Conservation (phyloP, 176 grass and related monocot species). For the Carex cristatella region DNA sequence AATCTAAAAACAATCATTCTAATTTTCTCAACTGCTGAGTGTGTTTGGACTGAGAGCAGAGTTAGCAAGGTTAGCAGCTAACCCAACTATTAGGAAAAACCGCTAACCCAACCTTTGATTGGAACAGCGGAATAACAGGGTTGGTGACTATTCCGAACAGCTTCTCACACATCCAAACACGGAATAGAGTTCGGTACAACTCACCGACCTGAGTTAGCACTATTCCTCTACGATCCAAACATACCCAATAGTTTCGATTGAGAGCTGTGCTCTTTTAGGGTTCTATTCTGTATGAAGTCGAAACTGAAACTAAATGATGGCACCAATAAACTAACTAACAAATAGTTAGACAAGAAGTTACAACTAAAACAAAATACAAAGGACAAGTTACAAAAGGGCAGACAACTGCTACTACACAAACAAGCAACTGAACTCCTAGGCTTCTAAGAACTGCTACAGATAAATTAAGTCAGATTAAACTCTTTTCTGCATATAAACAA, state of each 20-base stretch:
- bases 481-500: conserved; percentile 17
- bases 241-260: no score
- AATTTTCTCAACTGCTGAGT: background rate
- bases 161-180: no score
- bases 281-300: background rate
- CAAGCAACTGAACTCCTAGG: background rate
- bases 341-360: conserved; percentile 18
- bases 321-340: background rate
- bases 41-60: no score
- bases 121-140: no score
- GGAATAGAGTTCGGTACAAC: no score
- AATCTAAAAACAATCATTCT: background rate
- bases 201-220: no score
- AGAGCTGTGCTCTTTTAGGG: background rate
- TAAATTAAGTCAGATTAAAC: conserved; percentile 21
- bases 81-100: no score
- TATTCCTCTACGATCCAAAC: no score
- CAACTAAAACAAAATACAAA: conserved; percentile 6
- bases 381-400: conserved; percentile 10
- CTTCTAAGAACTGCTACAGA: background rate
- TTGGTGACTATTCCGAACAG: no score
- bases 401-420: conserved; percentile 10
- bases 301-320: background rate
- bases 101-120: no score
- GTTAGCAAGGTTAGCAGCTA: no score